Base-by-base conservation (phyloP, 257 asterid genomes). In the Nicotiana obtusifolia region DNA sequence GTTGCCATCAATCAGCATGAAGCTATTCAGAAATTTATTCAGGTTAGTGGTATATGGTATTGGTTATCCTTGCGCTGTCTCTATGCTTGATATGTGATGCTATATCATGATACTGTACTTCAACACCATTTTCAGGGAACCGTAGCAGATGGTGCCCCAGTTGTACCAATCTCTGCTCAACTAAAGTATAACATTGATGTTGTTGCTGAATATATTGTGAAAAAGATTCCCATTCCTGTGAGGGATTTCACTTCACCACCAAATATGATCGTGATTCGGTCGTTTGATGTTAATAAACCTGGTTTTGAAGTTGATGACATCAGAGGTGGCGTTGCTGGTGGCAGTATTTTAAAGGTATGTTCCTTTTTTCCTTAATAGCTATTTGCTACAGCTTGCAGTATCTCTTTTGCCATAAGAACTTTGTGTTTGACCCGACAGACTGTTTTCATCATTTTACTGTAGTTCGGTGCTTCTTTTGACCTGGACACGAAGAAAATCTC, bases 281-380 rank as follows among this genome's bases (percentile, higher is more conserved):
- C 99, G 64, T 96, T 96, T 81, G 99, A 96, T 56, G 99, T 96
- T 82, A 96, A 96, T 83, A 96, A 94, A 86, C 99, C 99, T 80
- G 99, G 99, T 16, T 96, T 90, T 80, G 99, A 96, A 90, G 97
- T 96, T 77, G 98, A 96, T 92, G 97, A 96, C 17, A 93, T 96
- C 57, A 89, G 81, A 87, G 99, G 99, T 85, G 99, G 99, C 61
- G 98, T 96, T 86, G 99, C 99, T 83, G 99, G 99, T 87, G 99
- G 99, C 59, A 94, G 98, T 83, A 96, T 96, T 80, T 90, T 96
- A 69, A 92, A 96, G 98, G 99, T 91, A 86, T 60, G 69, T 79
- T 24, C 53, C 31, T 69, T 78, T 16, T 44, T 54, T 54, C 62
- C 31, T 49, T 24, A 3, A 47, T 73, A 20, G 60, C 22, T 52